phyloP scores from a whole-genome alignment of 163 green algal species.

The Trebouxiophyceae sp. region DNA sequence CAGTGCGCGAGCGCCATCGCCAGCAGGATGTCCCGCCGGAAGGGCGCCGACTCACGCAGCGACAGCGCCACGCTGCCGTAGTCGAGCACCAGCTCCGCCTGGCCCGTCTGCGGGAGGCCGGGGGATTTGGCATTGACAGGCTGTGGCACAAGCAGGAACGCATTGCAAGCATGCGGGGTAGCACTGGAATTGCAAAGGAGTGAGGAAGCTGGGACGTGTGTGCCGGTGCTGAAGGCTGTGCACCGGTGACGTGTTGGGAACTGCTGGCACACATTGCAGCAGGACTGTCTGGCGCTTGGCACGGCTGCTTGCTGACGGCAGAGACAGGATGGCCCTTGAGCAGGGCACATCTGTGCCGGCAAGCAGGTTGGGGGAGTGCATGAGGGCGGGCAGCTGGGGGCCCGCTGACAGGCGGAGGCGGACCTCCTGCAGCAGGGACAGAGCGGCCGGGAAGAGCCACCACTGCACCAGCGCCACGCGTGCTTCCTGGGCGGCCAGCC shows the following conservation, averaged over 20 bases:
- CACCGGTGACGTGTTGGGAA: neutral
- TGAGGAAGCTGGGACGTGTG: neutral
- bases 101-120: slow-evolving; percentile 11
- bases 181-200: too few relatives aligned
- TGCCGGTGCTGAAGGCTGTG: neutral
- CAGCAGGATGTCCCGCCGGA: slow-evolving; percentile 20
- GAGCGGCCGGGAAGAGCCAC: slow-evolving; percentile 18
- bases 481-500: slow-evolving; percentile 1
- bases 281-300: neutral
- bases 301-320: too few relatives aligned
- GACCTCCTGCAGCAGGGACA: slow-evolving; percentile 28
- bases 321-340: too few relatives aligned
- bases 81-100: slow-evolving; percentile 18
- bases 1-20: slow-evolving; percentile 25
- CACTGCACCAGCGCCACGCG: slow-evolving; percentile 16
- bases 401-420: too few relatives aligned
- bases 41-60: slow-evolving; percentile 15
- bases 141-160: neutral
- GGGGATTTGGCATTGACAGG: neutral
- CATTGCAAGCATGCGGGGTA: neutral
- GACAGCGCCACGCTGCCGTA: slow-evolving; percentile 11
- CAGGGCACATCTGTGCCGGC: too few relatives aligned
- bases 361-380: too few relatives aligned
- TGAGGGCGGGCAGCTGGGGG: too few relatives aligned
- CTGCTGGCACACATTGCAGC: neutral